Evolutionary conservation across 768 basidiomycete species (phyloP), one percentile per base, ranked within the genome.

Genomic region (Hericium rajendrae): DNA sequence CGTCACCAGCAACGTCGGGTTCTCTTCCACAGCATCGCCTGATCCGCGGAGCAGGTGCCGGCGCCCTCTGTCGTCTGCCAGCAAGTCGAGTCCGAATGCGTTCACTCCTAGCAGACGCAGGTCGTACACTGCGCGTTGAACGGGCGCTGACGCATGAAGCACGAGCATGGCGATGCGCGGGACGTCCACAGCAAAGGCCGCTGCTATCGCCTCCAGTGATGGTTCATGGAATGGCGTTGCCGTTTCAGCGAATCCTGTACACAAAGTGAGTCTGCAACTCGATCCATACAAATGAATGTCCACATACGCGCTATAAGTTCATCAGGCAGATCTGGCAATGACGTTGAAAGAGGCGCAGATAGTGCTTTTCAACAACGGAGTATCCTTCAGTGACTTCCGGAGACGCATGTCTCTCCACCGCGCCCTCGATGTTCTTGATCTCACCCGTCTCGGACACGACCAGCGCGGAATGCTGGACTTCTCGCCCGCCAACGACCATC

Each of bases 151-250:
- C 6, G 86, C 74, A 3, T 83, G 84, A 39, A 91, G 66, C 16
- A 88, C 83, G n/a, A 91, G 72, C 16, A 91, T 71, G 18, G 81
- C 88, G 12, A 80, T 64, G 41, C 76, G 75, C 40, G 86, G 83
- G 20, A 91, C 88, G 55, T 88, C 86, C 18, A 88, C 66, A 16
- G 87, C 88, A 66, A 91, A 85, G 4, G 76, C 75, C 10, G 80
- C 77, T 5, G 85, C 88, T 51, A 91, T 76, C 2, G 84, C 83
- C 66, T 91, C 88, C 61, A 90, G 65, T 37, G 75, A 70, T 59
- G 75, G 72, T 6, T 78, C 74, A 63, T 81, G 78, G 60, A 85
- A 78, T 15, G 80, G 78, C 39, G 83, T 79, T 40, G 76, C 70
- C 2, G 74, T 76, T 38, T 66, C 70, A 15, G 66, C 61, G 64